Conservation (phyloP, 495 filamentous ascomycete species). For the Achaetomiella virescens region DNA sequence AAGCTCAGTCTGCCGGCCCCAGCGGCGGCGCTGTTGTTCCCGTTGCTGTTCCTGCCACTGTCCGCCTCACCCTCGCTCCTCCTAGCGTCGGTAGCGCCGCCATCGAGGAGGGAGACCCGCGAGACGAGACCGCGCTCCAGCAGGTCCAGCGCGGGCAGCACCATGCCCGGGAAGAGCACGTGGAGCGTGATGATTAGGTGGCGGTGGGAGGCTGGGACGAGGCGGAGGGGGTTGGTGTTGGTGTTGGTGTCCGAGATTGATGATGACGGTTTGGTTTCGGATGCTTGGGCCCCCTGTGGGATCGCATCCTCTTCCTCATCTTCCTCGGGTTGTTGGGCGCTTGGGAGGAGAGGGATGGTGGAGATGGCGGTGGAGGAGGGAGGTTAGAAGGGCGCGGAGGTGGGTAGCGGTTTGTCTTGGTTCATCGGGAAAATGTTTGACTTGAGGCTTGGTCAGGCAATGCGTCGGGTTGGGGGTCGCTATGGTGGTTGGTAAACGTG, state of each 20-base stretch:
- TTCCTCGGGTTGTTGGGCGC: not conserved
- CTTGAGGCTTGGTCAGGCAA: not conserved
- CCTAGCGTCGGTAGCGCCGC: not conserved
- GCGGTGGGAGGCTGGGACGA: conserved; percentile 32
- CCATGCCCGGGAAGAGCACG: conserved; percentile 52
- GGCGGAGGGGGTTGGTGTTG: conserved; percentile 34
- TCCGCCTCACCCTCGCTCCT: not conserved
- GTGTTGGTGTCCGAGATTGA: not conserved
- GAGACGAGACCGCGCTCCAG: conserved; percentile 67
- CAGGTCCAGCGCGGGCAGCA: conserved; percentile 74
- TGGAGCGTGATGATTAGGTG: conserved; percentile 54
- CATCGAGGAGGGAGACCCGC: conserved; percentile 16
- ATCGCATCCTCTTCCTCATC: not conserved
- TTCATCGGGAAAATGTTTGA: no score
- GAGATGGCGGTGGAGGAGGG: conserved; percentile 40
- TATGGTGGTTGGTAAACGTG: not conserved
- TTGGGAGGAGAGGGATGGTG: conserved; percentile 26
- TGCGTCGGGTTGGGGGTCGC: not conserved
- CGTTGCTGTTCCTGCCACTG: not conserved
- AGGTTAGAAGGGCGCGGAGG: conserved; percentile 40
- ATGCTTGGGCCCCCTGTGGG: not conserved
- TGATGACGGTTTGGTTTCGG: no score
- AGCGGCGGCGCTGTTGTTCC: conserved; percentile 11
- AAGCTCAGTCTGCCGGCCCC: no score
- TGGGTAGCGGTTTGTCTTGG: conserved; percentile 12